Evolutionary conservation across 129 eudicot genomes (phyloP).

Genomic region (Flaveria brownii): DNA sequence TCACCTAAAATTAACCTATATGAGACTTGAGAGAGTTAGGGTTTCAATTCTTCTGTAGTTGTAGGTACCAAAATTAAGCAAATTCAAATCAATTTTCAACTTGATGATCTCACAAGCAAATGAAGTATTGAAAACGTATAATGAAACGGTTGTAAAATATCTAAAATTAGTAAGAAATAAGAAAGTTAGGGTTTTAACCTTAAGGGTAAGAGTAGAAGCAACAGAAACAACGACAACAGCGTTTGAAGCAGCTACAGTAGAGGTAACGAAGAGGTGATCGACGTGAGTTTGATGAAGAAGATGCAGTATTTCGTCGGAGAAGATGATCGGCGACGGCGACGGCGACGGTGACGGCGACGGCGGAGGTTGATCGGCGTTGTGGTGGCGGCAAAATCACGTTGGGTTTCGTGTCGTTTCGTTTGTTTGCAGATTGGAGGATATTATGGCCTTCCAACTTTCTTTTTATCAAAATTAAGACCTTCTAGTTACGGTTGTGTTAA

Average conservation of each 20-base stretch:
- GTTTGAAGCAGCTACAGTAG: slow-evolving; percentile 50
- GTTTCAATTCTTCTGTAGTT: too few relatives aligned
- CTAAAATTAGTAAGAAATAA: not conserved
- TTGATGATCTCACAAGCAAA: too few relatives aligned
- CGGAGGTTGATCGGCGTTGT: slow-evolving; percentile 19
- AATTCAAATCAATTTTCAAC: too few relatives aligned
- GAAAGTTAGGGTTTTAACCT: slow-evolving; percentile 36
- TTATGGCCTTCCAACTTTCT: too few relatives aligned
- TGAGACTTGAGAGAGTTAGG: too few relatives aligned
- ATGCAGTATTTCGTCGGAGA: slow-evolving; percentile 7
- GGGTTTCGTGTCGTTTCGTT: slow-evolving; percentile 12
- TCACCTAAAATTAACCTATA: too few relatives aligned
- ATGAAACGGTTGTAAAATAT: not conserved
- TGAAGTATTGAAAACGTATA: too few relatives aligned
- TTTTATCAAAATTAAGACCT: too few relatives aligned
- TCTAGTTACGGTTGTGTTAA: too few relatives aligned
- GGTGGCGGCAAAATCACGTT: slow-evolving; percentile 37
- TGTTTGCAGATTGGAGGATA: too few relatives aligned
- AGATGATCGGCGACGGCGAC: slow-evolving; percentile 5
- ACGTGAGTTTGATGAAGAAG: slow-evolving; percentile 39
- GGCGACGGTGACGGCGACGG: not conserved
- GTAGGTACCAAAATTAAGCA: too few relatives aligned
- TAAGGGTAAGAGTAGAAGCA: slow-evolving; percentile 56
- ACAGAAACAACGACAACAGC: slow-evolving; percentile 55
- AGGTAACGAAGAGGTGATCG: slow-evolving; percentile 44